Evolutionary conservation across 345 rosid species (phyloP).

Genomic region (Euphorbia tirucalli): DNA sequence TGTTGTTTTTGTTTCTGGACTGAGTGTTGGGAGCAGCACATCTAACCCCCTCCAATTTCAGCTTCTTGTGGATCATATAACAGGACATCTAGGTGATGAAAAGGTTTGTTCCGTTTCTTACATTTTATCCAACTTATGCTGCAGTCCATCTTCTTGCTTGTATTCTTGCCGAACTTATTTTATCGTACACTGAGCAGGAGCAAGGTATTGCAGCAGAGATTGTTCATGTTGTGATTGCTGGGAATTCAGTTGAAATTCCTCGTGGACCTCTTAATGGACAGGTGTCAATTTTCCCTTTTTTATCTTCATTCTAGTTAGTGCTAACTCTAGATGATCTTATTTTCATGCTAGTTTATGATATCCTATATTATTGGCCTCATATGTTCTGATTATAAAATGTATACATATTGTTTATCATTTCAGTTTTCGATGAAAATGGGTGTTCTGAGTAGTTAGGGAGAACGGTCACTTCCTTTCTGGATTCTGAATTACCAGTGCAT

Average conservation of each 20-base stretch:
- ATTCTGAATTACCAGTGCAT: not conserved
- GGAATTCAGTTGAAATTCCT: conserved; percentile 86
- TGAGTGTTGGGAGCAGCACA: conserved; percentile 59
- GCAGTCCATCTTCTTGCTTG: conserved; percentile 6
- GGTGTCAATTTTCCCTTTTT: conserved; percentile 32
- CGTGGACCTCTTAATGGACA: conserved; percentile 66
- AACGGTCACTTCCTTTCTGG: not conserved
- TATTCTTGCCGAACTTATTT: conserved; percentile 12
- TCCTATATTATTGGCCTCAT: not conserved
- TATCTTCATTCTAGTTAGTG: not conserved
- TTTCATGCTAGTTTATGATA: not conserved
- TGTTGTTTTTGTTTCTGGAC: conserved; percentile 80
- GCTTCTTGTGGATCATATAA: conserved; percentile 95
- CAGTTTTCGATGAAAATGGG: not conserved
- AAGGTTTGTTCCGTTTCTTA: conserved; percentile 46
- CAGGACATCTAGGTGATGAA: conserved; percentile 88
- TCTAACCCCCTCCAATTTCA: conserved; percentile 86
- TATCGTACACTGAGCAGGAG: conserved; percentile 46
- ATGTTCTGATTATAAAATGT: not conserved
- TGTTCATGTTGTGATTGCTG: conserved; percentile 87
- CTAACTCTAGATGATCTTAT: conserved; percentile 7
- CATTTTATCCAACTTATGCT: conserved; percentile 19
- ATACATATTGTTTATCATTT: not conserved
- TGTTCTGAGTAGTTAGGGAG: not conserved
- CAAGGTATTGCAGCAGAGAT: conserved; percentile 75